Evolutionary conservation across 805 yeast genomes (phyloP), one percentile per base, ranked within the genome.

Genomic region (Lipomyces spencermartinsiae): DNA sequence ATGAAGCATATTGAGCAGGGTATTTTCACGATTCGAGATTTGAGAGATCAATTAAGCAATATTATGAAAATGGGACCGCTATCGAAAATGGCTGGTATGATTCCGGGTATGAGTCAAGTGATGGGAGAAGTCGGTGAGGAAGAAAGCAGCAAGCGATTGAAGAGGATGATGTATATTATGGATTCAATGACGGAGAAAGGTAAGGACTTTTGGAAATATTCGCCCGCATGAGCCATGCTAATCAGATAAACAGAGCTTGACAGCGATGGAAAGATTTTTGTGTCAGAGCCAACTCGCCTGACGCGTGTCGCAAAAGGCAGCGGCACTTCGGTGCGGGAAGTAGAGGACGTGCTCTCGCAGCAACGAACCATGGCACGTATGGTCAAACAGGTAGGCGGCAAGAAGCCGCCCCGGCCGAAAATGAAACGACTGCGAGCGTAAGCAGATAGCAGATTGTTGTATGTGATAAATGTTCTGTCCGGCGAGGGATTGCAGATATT

Each of bases 51-150:
- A 79, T 90, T 94, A 96, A 90, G 90, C 78, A 94, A 93, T 73
- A 90, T 95, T 74, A 83, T 94, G 86, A 95, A 95, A 56, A 92
- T 95, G 97, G 99, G 99, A 1, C 98, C 98, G 2, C 81, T 94
- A 63, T 89, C 97, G 31, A 93, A 95, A 77, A 92, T 94, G 71
- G 97, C 98, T 2, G 87, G 90, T 63, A 94, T 94, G 98, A 88
- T 94, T 68, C 99, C 99, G 0, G 95, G 97, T 75, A 86, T 93
- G 80, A 87, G 93, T 49, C 87, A 86, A 73, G 84, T 94, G 84
- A 89, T 94, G 86, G 94, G 91, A 78, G 88, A 92, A 57, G 95
- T 97, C 34, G 72, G 73, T 35, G 74, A 72, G 43, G 98, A 93
- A 77, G 98, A 95, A 75, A 89, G 97, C 0, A 86, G 92, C n/a